Base-by-base conservation (phyloP, 306 rosid species). In the Citrullus amarus region DNA sequence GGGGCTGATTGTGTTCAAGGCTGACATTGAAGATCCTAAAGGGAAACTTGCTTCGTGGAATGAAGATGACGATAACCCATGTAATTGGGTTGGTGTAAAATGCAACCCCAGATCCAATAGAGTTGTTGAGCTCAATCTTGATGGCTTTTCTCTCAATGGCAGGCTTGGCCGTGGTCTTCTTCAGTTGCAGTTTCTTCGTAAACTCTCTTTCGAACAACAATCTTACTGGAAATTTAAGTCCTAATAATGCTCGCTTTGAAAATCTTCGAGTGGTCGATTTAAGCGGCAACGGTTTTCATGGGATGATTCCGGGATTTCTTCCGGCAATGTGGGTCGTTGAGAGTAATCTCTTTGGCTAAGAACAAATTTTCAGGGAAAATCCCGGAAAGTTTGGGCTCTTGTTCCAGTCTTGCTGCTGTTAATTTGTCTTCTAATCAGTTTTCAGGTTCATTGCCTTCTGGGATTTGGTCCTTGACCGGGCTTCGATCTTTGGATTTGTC, bases 41-140 rank as follows among this genome's bases (percentile, higher is more conserved):
- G 90, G 89, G 54, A 91, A 87, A 83, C 83, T 96, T 0, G 61
- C 68, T 1, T 85, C 96, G 53, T 96, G 99, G 99, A 92, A 82
- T 76, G 99, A 96, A 88, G 99, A 91, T 63, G 98, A 92, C 41
- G 92, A 91, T 63, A 90, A 57, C 44, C 88, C 96, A 8, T 96
- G 99, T 75, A 83, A 79, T 6, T 96, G 99, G 99, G 86, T 61
- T 53, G 99, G 96, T 20, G 85, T 96, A 74, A 88, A 81, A 85
- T 96, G 99, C 83, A 90, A 85, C 87, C 90, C 99, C 77, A 92
- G 98, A 96, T 96, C 98, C 86, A 91, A 88, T 80, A 84, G 92
- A 55, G 98, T 91, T 69, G 81, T 85, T 1, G 99, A 96, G 89
- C 85, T 96, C 81, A 85, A 84, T 85, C 99, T 96, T 3, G 88